Conservation (phyloP, 129 eudicot genomes). For the Lactuca saligna region DNA sequence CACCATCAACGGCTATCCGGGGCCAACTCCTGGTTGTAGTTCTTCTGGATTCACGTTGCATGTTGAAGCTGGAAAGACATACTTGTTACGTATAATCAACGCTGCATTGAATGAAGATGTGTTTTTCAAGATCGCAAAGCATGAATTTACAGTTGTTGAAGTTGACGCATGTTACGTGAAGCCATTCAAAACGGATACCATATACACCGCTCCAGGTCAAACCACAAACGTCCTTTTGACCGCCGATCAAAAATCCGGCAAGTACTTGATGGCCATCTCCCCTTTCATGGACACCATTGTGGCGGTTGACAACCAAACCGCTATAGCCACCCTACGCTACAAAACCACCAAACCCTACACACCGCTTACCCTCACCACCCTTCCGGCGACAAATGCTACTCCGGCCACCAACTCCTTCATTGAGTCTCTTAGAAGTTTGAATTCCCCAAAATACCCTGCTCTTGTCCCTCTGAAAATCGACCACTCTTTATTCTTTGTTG, state of each 20-base stretch:
- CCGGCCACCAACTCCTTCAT: slow-evolving; percentile 35
- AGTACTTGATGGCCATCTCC: slow-evolving; percentile 61
- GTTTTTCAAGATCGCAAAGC: slow-evolving; percentile 74
- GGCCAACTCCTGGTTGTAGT: slow-evolving; percentile 60
- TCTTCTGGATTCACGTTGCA: slow-evolving; percentile 57
- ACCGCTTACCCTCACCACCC: slow-evolving; percentile 40
- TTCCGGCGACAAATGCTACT: slow-evolving; percentile 59
- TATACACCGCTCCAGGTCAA: slow-evolving; percentile 79
- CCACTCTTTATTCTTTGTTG: slow-evolving; percentile 51
- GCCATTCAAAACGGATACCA: slow-evolving; percentile 61
- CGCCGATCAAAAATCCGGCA: slow-evolving; percentile 55
- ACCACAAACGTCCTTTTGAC: slow-evolving; percentile 69
- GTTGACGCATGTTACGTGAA: slow-evolving; percentile 82
- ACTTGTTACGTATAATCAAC: slow-evolving; percentile 70
- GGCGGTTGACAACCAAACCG: slow-evolving; percentile 59
- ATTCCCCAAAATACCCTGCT: slow-evolving; percentile 62
- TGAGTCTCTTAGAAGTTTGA: slow-evolving; percentile 58
- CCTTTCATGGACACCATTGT: slow-evolving; percentile 84
- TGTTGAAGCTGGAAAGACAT: slow-evolving; percentile 63
- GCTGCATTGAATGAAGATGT: slow-evolving; percentile 81
- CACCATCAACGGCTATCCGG: slow-evolving; percentile 72
- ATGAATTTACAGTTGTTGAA: slow-evolving; percentile 59
- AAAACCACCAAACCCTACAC: slow-evolving; percentile 32
- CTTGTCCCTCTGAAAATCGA: slow-evolving; percentile 54
- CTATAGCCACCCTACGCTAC: slow-evolving; percentile 50